phyloP scores from a whole-genome alignment of 2,329 filamentous ascomycete species.

The Botrytis paeoniae region DNA sequence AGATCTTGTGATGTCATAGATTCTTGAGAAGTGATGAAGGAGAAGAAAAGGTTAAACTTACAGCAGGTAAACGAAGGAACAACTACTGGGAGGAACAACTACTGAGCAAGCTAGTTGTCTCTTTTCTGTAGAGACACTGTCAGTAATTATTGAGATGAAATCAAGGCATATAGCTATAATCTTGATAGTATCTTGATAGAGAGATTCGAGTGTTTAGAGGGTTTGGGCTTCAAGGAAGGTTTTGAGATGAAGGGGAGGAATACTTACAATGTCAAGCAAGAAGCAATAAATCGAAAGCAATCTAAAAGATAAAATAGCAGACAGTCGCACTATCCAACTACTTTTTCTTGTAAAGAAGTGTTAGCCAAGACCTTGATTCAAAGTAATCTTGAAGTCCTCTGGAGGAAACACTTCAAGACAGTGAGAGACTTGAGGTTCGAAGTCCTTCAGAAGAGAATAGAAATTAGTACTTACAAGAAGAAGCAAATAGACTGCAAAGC shows the following conservation, averaged over 20 bases:
- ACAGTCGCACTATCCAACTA: neutral
- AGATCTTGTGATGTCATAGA: neutral
- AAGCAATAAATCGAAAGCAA: neutral
- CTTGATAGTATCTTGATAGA: neutral
- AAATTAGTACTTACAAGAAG: neutral
- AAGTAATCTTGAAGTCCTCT: neutral
- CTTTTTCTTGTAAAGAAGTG: neutral
- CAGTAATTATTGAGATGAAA: neutral
- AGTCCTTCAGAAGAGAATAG: neutral
- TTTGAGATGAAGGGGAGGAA: fast-evolving
- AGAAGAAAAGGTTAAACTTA: neutral
- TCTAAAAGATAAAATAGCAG: neutral
- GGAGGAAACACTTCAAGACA: neutral
- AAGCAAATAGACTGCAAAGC: neutral
- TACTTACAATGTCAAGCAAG: neutral
- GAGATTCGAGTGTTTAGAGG: neutral
- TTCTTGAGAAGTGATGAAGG: neutral
- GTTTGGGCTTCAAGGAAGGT: neutral
- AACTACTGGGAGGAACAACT: too few relatives aligned
- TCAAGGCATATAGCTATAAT: too few relatives aligned
- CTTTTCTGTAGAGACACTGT: neutral
- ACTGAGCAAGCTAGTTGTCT: neutral
- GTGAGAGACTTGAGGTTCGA: neutral
- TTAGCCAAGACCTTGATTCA: neutral
- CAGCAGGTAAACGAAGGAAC: neutral